phyloP scores from a whole-genome alignment of 768 basidiomycete species.

The Termitomyces sp. region DNA sequence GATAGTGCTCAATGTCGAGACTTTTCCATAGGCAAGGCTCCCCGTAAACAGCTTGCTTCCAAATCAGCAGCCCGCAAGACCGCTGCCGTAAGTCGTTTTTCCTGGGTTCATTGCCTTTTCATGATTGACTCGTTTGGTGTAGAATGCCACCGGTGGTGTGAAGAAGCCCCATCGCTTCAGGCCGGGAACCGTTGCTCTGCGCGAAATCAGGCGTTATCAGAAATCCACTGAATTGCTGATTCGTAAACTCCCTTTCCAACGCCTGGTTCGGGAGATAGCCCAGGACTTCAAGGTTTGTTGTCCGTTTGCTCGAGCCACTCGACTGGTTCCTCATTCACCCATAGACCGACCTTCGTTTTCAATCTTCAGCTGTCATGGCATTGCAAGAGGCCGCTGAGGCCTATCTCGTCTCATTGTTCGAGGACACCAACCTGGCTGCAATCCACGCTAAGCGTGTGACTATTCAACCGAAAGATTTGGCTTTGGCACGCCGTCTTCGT shows the following conservation, averaged over 20 bases:
- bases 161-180: conserved; percentile 84
- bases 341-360: conserved; percentile 74
- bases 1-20: not conserved
- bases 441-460: conserved; percentile 59
- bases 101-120: not conserved
- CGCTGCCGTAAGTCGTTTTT: conserved; percentile 32
- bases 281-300: conserved; percentile 69
- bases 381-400: conserved; percentile 67
- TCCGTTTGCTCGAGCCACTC: not conserved
- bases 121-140: not conserved
- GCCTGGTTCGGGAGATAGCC: conserved; percentile 76
- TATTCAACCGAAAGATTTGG: conserved; percentile 63
- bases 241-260: conserved; percentile 66
- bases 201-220: conserved; percentile 67
- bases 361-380: conserved; percentile 66
- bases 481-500: conserved; percentile 37
- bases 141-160: conserved; percentile 59
- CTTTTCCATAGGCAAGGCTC: conserved; percentile 44
- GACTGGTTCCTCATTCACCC: not conserved
- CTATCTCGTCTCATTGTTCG: conserved; percentile 71
- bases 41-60: conserved; percentile 57
- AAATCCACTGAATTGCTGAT: conserved; percentile 64
- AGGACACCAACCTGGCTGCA: conserved; percentile 63
- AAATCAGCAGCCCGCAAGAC: conserved; percentile 59
- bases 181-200: conserved; percentile 75